These are phyloP conservation scores for Ceratobasidium sp. DNA, from an alignment of 1,284 basidiomycete genomes.

Conservation along the genomic window DNA sequence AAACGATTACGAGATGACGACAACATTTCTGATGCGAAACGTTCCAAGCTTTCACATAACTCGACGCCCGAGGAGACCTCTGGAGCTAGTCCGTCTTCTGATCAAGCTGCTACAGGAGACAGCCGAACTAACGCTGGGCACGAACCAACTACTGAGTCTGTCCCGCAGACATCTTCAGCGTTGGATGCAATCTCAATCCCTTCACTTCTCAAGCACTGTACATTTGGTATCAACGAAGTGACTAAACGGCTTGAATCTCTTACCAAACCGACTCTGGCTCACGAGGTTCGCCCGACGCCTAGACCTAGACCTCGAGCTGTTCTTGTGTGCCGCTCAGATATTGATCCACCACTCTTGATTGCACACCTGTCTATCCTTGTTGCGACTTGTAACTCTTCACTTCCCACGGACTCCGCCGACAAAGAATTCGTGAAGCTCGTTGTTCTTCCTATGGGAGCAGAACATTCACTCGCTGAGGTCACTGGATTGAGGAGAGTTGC, in stretches of 20 bases:
- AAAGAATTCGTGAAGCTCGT: conserved; percentile 66
- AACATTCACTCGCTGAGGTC: conserved; percentile 71
- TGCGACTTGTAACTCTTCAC: conserved; percentile 74
- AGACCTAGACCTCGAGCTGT: conserved; percentile 61
- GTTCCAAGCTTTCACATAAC: conserved; percentile 23
- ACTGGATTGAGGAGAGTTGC: conserved; percentile 79
- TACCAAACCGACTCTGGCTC: conserved; percentile 52
- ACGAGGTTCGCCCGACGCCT: conserved; percentile 43
- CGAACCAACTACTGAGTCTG: conserved; percentile 38
- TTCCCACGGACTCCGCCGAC: conserved; percentile 49
- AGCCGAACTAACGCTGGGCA: not conserved
- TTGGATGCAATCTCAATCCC: conserved; percentile 55
- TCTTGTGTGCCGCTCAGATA: conserved; percentile 77
- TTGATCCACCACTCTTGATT: conserved; percentile 77
- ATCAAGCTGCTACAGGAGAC: conserved; percentile 6
- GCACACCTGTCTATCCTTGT: conserved; percentile 80
- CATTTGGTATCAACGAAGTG: conserved; percentile 83
- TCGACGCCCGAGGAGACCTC: not conserved
- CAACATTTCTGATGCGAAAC: conserved; percentile 10
- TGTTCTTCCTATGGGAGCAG: conserved; percentile 79
- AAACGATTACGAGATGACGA: conserved; percentile 34
- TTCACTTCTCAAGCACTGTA: conserved; percentile 66
- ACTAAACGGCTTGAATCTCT: conserved; percentile 79
- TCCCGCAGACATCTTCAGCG: not conserved
- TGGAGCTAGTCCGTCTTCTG: not conserved